A percentile compares a stretch with the other conserved stretches of the same genome.
Evolutionary conservation across 177 flowering plant species (phyloP).

Genomic region (Vitis hybrid): DNA sequence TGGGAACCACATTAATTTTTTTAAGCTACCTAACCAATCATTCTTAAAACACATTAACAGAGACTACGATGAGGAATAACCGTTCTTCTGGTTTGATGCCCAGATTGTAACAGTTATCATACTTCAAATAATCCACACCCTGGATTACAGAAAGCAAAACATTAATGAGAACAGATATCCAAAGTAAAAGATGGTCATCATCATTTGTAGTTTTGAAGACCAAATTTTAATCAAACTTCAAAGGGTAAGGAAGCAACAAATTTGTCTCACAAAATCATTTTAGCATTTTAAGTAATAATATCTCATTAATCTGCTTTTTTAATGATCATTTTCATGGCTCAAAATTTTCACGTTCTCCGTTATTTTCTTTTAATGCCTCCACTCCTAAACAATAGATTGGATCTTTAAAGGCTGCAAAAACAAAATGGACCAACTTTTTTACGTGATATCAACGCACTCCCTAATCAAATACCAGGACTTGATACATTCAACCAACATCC

Average conservation of each 20-base stretch:
- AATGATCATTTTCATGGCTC: too few relatives aligned
- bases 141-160: slow-evolving; percentile 24
- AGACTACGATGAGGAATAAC: slow-evolving; percentile 30
- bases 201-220: too few relatives aligned
- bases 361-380: background rate
- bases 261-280: too few relatives aligned
- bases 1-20: slow-evolving; percentile 11
- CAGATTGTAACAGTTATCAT: slow-evolving; percentile 92
- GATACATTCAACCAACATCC: background rate
- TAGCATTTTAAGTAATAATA: too few relatives aligned
- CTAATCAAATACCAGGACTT: background rate
- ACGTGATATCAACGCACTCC: background rate
- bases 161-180: background rate
- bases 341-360: too few relatives aligned
- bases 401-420: too few relatives aligned
- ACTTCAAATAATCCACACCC: slow-evolving; percentile 96
- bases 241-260: too few relatives aligned
- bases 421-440: background rate
- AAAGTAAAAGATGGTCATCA: too few relatives aligned
- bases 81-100: slow-evolving; percentile 76
- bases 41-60: background rate
- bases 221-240: too few relatives aligned
- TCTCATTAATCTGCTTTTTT: too few relatives aligned
- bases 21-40: slow-evolving; percentile 1
- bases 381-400: background rate